Percentiles rank a stretch among this genome's conserved stretches.
Evolutionary conservation across 257 asterid species (phyloP).

Genomic region (Paulownia fortunei): DNA sequence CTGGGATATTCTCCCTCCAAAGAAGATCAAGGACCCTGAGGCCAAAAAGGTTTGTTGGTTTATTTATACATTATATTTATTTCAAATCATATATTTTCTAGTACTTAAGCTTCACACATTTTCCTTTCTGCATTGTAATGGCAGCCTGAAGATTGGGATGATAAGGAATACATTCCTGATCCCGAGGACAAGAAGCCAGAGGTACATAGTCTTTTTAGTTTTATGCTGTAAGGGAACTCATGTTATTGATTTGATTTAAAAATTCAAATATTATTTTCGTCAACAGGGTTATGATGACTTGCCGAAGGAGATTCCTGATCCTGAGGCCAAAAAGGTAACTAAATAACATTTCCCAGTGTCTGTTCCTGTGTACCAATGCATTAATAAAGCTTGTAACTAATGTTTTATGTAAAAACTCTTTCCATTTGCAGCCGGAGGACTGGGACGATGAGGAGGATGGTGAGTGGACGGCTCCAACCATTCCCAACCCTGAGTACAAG

Average conservation of each 20-base stretch:
- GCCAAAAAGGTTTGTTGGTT: constrained; percentile 75
- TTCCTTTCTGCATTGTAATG: constrained; percentile 26
- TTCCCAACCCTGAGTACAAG: constrained; percentile 92
- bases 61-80: background rate
- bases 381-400: constrained; percentile 2
- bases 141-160: constrained; percentile 99
- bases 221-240: background rate
- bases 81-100: background rate
- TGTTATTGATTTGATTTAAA: background rate
- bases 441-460: constrained; percentile 99
- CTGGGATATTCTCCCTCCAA: constrained; percentile 94
- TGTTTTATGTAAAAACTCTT: constrained; percentile 6
- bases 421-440: constrained; percentile 86
- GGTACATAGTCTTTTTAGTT: constrained; percentile 40
- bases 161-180: constrained; percentile 85
- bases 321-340: constrained; percentile 93
- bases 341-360: background rate
- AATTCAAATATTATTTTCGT: background rate
- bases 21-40: constrained; percentile 87
- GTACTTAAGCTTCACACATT: background rate
- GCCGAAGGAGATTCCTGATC: constrained; percentile 80
- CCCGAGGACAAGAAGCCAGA: constrained; percentile 98
- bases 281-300: constrained; percentile 94
- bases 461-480: constrained; percentile 93
- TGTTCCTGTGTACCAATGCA: constrained; percentile 19